phyloP scores from a whole-genome alignment of 1,139 yeast species.

The Saccharomyces hybrid region DNA sequence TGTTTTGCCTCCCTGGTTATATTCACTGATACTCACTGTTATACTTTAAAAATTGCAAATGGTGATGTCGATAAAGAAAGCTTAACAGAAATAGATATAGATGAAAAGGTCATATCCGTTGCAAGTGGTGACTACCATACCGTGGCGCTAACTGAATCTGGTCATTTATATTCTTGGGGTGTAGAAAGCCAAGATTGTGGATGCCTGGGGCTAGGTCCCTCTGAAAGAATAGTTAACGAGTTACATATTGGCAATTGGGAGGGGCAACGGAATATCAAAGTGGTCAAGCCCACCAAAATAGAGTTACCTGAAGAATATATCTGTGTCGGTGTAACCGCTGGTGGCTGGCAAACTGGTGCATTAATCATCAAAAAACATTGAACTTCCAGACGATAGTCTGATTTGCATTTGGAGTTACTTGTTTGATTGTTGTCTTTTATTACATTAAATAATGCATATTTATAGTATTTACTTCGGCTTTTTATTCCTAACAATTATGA shows the following conservation, averaged over 20 bases:
- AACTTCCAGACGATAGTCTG: not conserved
- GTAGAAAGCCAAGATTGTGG: constrained; percentile 57
- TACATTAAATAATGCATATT: constrained; percentile 32
- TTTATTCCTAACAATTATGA: not conserved
- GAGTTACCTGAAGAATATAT: constrained; percentile 33
- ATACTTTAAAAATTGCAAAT: constrained; percentile 37
- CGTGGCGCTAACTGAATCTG: constrained; percentile 53
- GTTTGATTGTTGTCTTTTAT: not conserved
- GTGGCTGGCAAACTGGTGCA: constrained; percentile 81
- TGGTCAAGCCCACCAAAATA: constrained; percentile 41
- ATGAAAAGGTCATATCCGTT: constrained; percentile 44
- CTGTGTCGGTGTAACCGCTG: constrained; percentile 50
- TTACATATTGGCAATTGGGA: constrained; percentile 30
- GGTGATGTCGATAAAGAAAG: constrained; percentile 22
- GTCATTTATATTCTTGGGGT: constrained; percentile 66
- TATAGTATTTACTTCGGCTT: constrained; percentile 1
- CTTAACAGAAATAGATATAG: constrained; percentile 34
- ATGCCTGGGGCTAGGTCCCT: constrained; percentile 57
- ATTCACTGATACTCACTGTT: constrained; percentile 39
- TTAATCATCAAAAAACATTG: constrained; percentile 30
- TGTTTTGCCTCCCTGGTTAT: constrained; percentile 40
- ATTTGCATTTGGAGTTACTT: not conserved
- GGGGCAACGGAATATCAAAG: constrained; percentile 35
- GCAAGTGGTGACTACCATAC: constrained; percentile 71
- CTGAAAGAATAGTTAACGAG: constrained; percentile 29